These are phyloP conservation scores for Lactarius evosmus DNA, from an alignment of 768 basidiomycete species.

Conservation along the genomic window DNA sequence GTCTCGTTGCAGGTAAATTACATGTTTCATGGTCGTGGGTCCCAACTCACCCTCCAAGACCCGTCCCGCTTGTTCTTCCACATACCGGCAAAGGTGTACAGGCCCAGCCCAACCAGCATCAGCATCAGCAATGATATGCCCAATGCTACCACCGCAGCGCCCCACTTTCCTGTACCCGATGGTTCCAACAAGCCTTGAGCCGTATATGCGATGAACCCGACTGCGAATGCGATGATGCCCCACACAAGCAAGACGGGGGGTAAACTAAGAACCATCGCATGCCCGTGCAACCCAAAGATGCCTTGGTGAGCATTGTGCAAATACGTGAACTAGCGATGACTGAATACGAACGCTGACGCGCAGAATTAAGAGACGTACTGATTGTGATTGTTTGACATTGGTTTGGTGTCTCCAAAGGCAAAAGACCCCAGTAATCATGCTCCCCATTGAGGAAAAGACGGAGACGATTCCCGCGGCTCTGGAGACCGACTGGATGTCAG, in stretches of 20 bases:
- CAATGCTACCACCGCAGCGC: constrained; percentile 43
- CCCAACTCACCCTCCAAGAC: background rate
- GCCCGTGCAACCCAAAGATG: constrained; percentile 45
- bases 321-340: constrained; percentile 45
- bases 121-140: constrained; percentile 43
- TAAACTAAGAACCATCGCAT: constrained; percentile 50
- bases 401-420: constrained; percentile 55
- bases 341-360: background rate
- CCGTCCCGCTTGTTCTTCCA: constrained; percentile 39
- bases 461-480: constrained; percentile 42
- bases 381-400: constrained; percentile 43
- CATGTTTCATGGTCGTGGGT: constrained; percentile 1
- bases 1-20: background rate
- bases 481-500: constrained; percentile 36
- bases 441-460: constrained; percentile 50
- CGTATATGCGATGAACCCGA: constrained; percentile 46
- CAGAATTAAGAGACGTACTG: constrained; percentile 32
- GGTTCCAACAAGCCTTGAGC: constrained; percentile 37
- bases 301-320: constrained; percentile 50
- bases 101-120: constrained; percentile 38
- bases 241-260: constrained; percentile 55
- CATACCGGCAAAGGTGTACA: constrained; percentile 50
- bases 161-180: constrained; percentile 29
- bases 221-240: constrained; percentile 49
- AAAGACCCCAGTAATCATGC: constrained; percentile 54